Evolutionary conservation across 75 land plant genomes (phyloP).

Genomic region (Larix kaempferi): DNA sequence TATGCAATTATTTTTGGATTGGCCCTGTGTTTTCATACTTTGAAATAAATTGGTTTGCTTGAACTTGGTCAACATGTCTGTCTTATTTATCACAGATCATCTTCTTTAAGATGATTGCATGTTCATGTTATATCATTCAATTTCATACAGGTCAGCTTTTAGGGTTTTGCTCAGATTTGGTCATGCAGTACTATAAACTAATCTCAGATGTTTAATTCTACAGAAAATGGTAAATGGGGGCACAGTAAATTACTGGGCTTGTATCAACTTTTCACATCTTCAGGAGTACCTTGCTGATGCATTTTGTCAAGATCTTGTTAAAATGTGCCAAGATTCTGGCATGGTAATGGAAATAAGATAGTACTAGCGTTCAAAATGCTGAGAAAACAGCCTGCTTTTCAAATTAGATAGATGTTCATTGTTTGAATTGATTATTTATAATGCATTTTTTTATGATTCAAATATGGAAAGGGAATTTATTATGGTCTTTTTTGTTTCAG

Average conservation of each 20-base stretch:
- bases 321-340: constrained; percentile 88
- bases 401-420: no score
- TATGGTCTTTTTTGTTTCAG: constrained; percentile 29
- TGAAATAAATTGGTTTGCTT: neutral
- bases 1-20: no score
- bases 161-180: neutral
- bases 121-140: neutral
- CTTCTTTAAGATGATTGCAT: neutral
- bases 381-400: neutral
- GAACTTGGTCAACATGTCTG: neutral
- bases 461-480: neutral
- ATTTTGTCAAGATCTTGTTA: constrained; percentile 84
- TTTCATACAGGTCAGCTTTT: neutral
- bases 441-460: neutral
- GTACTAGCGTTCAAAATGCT: neutral
- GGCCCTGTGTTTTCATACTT: no score
- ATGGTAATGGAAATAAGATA: constrained; percentile 48
- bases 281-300: constrained; percentile 58
- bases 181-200: neutral
- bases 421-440: neutral
- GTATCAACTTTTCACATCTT: constrained; percentile 87
- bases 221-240: constrained; percentile 99
- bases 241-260: constrained; percentile 77
- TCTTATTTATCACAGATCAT: neutral
- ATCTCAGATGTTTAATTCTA: neutral